Evolutionary conservation across 805 yeast genomes (phyloP).

Genomic region (Kregervanrija pseudodelftensis): DNA sequence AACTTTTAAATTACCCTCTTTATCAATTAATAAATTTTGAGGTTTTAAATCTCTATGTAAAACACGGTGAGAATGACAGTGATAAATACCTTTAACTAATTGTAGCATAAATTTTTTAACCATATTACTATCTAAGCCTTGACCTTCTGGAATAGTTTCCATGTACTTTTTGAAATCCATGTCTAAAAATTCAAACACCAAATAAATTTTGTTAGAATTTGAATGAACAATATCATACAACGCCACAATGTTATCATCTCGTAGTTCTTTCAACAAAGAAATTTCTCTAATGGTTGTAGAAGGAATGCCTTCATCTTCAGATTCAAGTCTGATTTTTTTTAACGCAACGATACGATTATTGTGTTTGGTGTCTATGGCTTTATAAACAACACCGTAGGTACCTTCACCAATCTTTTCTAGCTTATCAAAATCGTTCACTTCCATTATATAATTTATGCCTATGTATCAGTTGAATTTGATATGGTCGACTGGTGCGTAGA

Average conservation of each 20-base stretch:
- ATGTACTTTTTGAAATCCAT: conserved; percentile 92
- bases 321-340: conserved; percentile 90
- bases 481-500: no score
- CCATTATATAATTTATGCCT: conserved; percentile 49
- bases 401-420: conserved; percentile 97
- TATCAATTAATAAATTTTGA: conserved; percentile 88
- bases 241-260: conserved; percentile 88
- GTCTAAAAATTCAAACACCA: conserved; percentile 91
- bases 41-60: conserved; percentile 95
- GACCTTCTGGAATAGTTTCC: conserved; percentile 91
- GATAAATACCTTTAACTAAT: conserved; percentile 80
- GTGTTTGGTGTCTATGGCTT: conserved; percentile 83
- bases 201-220: conserved; percentile 83
- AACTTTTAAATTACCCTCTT: conserved; percentile 86
- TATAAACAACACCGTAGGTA: conserved; percentile 96
- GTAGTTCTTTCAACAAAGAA: conserved; percentile 85
- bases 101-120: conserved; percentile 92
- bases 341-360: conserved; percentile 93
- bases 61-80: conserved; percentile 92
- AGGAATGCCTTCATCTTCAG: conserved; percentile 98
- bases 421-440: conserved; percentile 84
- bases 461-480: no score
- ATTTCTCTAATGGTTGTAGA: conserved; percentile 97
- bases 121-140: conserved; percentile 82
- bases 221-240: conserved; percentile 92